Conservation (phyloP, 495 filamentous ascomycete species). For the Podospora bellae-mahoneyi region DNA sequence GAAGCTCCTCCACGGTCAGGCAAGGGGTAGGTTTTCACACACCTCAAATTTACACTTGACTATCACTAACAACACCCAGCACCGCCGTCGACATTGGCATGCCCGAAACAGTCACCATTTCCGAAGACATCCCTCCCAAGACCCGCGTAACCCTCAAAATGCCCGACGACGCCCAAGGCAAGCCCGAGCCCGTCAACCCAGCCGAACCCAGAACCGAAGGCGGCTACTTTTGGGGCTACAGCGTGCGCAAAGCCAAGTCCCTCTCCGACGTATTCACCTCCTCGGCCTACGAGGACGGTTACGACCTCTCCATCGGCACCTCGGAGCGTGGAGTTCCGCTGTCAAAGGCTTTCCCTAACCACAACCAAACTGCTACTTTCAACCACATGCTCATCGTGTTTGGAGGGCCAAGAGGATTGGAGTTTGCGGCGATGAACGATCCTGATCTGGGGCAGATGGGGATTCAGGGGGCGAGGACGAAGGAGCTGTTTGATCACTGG, state of each 20-base stretch:
- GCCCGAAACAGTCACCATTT: slow-evolving; percentile 50
- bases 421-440: slow-evolving; percentile 66
- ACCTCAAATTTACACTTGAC: not conserved
- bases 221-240: slow-evolving; percentile 79
- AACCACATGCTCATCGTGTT: slow-evolving; percentile 68
- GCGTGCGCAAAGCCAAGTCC: slow-evolving; percentile 53
- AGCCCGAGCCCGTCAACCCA: slow-evolving; percentile 56
- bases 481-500: slow-evolving; percentile 73
- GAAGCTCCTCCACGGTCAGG: slow-evolving; percentile 33
- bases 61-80: slow-evolving; percentile 21
- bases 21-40: slow-evolving; percentile 30
- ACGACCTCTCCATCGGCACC: slow-evolving; percentile 68
- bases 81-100: slow-evolving; percentile 62
- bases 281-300: slow-evolving; percentile 59
- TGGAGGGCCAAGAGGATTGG: slow-evolving; percentile 69
- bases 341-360: slow-evolving; percentile 42
- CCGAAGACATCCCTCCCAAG: slow-evolving; percentile 52
- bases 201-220: slow-evolving; percentile 58
- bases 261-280: slow-evolving; percentile 66
- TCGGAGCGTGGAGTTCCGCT: slow-evolving; percentile 65
- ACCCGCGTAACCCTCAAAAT: slow-evolving; percentile 67
- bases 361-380: slow-evolving; percentile 46
- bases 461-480: slow-evolving; percentile 51
- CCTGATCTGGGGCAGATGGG: slow-evolving; percentile 53
- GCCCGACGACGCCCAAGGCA: slow-evolving; percentile 36